Conservation (phyloP, 768 basidiomycete genomes). For the Leccinum pellstonianum region DNA sequence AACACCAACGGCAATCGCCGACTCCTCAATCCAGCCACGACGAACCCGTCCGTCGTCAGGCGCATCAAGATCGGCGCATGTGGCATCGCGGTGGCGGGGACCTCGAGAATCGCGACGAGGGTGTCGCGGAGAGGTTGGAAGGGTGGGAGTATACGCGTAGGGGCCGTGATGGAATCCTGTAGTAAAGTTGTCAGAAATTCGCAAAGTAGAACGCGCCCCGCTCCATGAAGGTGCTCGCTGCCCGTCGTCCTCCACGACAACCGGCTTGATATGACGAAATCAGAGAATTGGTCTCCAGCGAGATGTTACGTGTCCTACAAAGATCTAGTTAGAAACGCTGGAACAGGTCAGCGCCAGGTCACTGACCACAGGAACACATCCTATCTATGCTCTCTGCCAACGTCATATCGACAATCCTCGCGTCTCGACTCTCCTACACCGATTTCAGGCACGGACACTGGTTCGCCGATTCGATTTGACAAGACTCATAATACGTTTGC, state of each 20-base stretch:
- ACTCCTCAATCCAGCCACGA: too few relatives aligned
- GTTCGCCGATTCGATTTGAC: background rate
- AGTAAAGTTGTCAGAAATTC: too few relatives aligned
- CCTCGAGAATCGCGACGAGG: conserved; percentile 62
- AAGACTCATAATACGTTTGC: background rate
- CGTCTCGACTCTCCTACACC: too few relatives aligned
- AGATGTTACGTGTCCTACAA: conserved; percentile 60
- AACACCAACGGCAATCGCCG: conserved; percentile 30
- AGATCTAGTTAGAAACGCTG: conserved; percentile 1
- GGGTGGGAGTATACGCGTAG: too few relatives aligned
- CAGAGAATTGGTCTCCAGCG: conserved; percentile 57
- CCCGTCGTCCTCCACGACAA: too few relatives aligned
- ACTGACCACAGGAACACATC: conserved; percentile 42
- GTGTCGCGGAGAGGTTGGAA: conserved; percentile 37
- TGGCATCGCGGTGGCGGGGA: conserved; percentile 44
- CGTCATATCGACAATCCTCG: too few relatives aligned
- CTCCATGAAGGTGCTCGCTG: too few relatives aligned
- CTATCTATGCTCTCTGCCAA: conserved; percentile 32
- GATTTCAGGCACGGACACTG: background rate
- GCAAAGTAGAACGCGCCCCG: too few relatives aligned
- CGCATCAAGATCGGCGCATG: too few relatives aligned
- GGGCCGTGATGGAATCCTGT: too few relatives aligned
- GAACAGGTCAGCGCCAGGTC: background rate
- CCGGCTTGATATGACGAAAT: conserved; percentile 32
- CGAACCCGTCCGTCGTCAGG: too few relatives aligned